phyloP scores from a whole-genome alignment of 352 stramenopile genomes.

The Phytophthora brassicae region DNA sequence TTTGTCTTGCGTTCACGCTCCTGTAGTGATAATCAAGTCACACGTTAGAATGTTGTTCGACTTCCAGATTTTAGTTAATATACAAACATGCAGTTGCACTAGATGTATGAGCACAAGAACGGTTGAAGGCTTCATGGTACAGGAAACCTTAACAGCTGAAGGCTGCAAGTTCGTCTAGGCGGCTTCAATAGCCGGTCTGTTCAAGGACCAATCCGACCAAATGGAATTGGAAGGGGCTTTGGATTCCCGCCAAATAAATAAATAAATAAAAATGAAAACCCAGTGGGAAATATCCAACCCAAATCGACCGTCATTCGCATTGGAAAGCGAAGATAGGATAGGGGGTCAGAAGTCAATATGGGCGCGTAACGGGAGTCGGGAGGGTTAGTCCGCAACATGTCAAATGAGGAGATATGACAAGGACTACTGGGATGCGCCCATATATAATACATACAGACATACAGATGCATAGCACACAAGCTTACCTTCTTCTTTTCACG shows the following conservation, averaged over 20 bases:
- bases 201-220: conserved; percentile 89
- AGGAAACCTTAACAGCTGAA: conserved; percentile 88
- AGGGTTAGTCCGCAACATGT: conserved; percentile 90
- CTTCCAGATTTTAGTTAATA: neutral
- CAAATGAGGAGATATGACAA: conserved; percentile 76
- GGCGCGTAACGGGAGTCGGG: conserved; percentile 89
- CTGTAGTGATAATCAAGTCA: conserved; percentile 31
- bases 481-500: conserved; percentile 90
- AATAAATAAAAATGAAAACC: conserved; percentile 15
- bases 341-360: conserved; percentile 55
- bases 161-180: conserved; percentile 84
- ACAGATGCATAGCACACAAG: conserved; percentile 22
- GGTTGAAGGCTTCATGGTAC: conserved; percentile 76
- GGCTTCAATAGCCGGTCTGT: conserved; percentile 92
- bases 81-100: conserved; percentile 25
- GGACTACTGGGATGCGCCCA: conserved; percentile 88
- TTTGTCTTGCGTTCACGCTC: conserved; percentile 88
- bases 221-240: conserved; percentile 84
- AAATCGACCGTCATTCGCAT: conserved; percentile 77
- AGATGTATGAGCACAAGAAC: conserved; percentile 91
- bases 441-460: conserved; percentile 22
- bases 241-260: conserved; percentile 65
- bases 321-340: conserved; percentile 55
- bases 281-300: conserved; percentile 48
- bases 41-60: conserved; percentile 11